phyloP scores from a whole-genome alignment of 805 yeast genomes.

The Metschnikowia vanudenii region DNA sequence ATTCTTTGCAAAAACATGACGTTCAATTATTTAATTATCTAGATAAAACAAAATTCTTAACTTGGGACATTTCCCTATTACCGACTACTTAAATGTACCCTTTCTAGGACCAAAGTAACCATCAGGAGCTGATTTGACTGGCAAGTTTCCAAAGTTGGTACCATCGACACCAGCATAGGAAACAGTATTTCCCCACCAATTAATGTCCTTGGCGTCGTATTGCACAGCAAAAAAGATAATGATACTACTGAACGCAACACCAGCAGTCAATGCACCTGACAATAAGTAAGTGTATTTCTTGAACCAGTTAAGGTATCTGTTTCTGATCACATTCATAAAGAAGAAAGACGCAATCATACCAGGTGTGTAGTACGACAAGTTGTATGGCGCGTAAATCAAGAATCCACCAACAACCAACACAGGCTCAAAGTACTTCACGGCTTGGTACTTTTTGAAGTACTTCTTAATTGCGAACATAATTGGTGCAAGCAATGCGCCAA shows the following conservation, averaged over 20 bases:
- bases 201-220: conserved; percentile 23
- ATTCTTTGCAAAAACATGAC: no score
- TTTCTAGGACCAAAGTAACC: conserved; percentile 24
- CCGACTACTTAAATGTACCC: conserved; percentile 22
- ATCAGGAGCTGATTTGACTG: conserved; percentile 15
- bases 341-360: conserved; percentile 29
- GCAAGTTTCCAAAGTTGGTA: conserved; percentile 2
- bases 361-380: conserved; percentile 52
- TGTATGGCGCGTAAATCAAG: conserved; percentile 72
- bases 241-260: conserved; percentile 41
- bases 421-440: conserved; percentile 40
- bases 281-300: conserved; percentile 43
- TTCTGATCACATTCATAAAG: conserved; percentile 40
- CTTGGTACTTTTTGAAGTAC: conserved; percentile 35
- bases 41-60: no score
- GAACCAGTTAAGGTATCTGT: conserved; percentile 43
- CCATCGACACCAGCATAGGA: conserved; percentile 37
- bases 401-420: conserved; percentile 48
- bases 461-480: conserved; percentile 34
- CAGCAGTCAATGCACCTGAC: conserved; percentile 45
- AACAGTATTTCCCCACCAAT: conserved; percentile 70
- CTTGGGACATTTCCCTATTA: no score
- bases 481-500: conserved; percentile 39
- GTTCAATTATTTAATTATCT: no score
- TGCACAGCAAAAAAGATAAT: conserved; percentile 36